These are phyloP conservation scores for Zygosaccharomyces lentus DNA, from an alignment of 805 yeast species.

Conservation along the genomic window DNA sequence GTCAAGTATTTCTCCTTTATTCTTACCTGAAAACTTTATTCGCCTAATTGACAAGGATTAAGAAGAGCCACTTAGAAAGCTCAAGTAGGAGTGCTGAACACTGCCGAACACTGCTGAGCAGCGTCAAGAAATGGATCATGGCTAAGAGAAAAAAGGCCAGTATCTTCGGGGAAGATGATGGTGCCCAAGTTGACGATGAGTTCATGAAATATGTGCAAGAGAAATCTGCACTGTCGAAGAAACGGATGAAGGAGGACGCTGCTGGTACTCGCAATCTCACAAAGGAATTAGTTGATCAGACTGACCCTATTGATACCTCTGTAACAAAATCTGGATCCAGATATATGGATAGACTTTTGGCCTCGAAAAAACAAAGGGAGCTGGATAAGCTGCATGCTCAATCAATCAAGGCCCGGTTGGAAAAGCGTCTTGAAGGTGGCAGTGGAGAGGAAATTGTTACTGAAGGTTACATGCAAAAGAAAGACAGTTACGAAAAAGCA, in stretches of 20 bases:
- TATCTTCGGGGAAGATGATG: slow-evolving; percentile 13
- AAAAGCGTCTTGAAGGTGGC: slow-evolving; percentile 39
- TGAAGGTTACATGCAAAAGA: slow-evolving; percentile 41
- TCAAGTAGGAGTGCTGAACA: background rate
- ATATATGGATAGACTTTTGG: slow-evolving; percentile 41
- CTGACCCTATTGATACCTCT: background rate
- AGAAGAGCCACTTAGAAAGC: background rate
- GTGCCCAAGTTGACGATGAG: slow-evolving; percentile 41
- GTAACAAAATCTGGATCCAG: slow-evolving; percentile 12
- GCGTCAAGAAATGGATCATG: slow-evolving; percentile 3
- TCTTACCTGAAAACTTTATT: background rate
- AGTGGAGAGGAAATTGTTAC: slow-evolving; percentile 45
- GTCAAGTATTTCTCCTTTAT: slow-evolving; percentile 4
- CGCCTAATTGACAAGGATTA: background rate
- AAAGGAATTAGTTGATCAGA: background rate
- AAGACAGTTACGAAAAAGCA: slow-evolving; percentile 29
- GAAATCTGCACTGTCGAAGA: slow-evolving; percentile 15
- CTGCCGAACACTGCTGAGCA: background rate
- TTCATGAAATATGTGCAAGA: slow-evolving; percentile 34
- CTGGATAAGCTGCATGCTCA: slow-evolving; percentile 41
- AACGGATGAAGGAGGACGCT: slow-evolving; percentile 12
- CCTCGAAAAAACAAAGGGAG: slow-evolving; percentile 44
- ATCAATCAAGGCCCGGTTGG: slow-evolving; percentile 38
- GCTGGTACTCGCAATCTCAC: background rate
- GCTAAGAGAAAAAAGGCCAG: slow-evolving; percentile 13